Evolutionary conservation across 805 yeast genomes (phyloP).

Genomic region (Metschnikowia sp.): DNA sequence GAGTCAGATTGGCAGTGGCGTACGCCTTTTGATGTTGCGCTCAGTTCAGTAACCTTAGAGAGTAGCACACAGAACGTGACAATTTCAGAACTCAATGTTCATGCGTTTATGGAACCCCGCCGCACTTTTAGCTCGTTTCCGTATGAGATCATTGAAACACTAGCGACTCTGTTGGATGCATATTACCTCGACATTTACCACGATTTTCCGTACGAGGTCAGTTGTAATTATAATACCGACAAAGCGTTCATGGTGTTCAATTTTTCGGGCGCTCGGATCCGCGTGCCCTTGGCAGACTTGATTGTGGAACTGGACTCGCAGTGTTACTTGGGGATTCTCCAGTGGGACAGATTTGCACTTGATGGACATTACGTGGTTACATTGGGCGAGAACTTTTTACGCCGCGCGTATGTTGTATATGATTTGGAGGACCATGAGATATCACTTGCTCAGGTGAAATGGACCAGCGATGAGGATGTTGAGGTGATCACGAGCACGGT

Average conservation of each 20-base stretch:
- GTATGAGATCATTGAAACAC: slow-evolving; percentile 15
- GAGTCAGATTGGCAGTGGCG: no score
- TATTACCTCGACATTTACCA: not conserved
- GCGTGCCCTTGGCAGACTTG: slow-evolving; percentile 3
- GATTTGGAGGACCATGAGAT: slow-evolving; percentile 55
- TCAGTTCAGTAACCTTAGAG: slow-evolving; percentile 34
- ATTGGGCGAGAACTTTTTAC: slow-evolving; percentile 62
- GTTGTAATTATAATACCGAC: not conserved
- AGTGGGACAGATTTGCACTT: no score
- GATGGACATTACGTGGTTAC: slow-evolving; percentile 16
- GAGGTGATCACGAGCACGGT: slow-evolving; percentile 42
- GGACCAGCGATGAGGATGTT: slow-evolving; percentile 33
- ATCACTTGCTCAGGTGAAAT: slow-evolving; percentile 46
- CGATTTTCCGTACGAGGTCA: not conserved
- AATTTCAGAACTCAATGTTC: not conserved
- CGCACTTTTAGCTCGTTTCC: slow-evolving; percentile 51
- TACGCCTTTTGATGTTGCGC: slow-evolving; percentile 49
- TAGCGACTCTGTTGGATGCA: slow-evolving; percentile 10
- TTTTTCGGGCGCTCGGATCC: slow-evolving; percentile 1
- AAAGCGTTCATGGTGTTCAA: not conserved
- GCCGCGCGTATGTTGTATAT: slow-evolving; percentile 62
- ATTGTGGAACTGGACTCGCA: slow-evolving; percentile 3
- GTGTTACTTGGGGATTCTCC: slow-evolving; percentile 30
- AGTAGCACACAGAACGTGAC: slow-evolving; percentile 7
- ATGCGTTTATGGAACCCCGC: slow-evolving; percentile 47